Percentiles rank a stretch among this genome's conserved stretches.
Conservation (phyloP, 176 grass and related monocot genomes). For the Saccharum spontaneum region DNA sequence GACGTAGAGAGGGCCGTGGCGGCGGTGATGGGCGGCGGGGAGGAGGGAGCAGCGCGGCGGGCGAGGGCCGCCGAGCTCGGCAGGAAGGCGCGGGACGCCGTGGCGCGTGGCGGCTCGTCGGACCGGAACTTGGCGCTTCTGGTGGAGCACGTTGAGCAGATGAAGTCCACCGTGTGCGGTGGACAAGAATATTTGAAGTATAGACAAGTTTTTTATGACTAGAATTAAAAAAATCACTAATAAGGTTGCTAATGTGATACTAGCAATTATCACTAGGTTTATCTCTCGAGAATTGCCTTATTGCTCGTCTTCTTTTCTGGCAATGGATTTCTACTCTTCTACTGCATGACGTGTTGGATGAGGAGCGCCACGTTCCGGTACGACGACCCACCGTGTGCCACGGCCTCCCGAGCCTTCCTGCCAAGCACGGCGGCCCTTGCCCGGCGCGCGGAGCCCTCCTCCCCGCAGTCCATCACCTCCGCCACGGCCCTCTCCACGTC, state of each 20-base stretch:
- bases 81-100: conserved; percentile 19
- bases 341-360: neutral
- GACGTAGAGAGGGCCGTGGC: conserved; percentile 36
- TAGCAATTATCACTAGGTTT: too few species aligned
- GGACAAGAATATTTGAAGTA: too few species aligned
- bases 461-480: conserved; percentile 32
- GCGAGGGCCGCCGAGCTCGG: conserved; percentile 31
- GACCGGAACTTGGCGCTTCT: conserved; percentile 21
- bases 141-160: too few species aligned
- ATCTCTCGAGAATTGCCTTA: too few species aligned
- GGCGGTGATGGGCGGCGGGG: conserved; percentile 31
- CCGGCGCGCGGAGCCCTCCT: conserved; percentile 25
- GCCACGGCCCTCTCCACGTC: conserved; percentile 37
- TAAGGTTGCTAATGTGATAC: too few species aligned
- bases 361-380: conserved; percentile 37
- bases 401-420: conserved; percentile 24
- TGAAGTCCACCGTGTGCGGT: too few species aligned
- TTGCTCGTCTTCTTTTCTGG: too few species aligned
- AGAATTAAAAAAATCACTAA: too few species aligned
- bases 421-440: conserved; percentile 26
- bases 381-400: conserved; percentile 46
- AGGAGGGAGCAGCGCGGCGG: conserved; percentile 26
- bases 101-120: conserved; percentile 49
- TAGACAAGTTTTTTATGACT: too few species aligned
- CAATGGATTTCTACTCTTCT: neutral